Base-by-base conservation (phyloP, 306 rosid genomes). In the Malus sylvestris region DNA sequence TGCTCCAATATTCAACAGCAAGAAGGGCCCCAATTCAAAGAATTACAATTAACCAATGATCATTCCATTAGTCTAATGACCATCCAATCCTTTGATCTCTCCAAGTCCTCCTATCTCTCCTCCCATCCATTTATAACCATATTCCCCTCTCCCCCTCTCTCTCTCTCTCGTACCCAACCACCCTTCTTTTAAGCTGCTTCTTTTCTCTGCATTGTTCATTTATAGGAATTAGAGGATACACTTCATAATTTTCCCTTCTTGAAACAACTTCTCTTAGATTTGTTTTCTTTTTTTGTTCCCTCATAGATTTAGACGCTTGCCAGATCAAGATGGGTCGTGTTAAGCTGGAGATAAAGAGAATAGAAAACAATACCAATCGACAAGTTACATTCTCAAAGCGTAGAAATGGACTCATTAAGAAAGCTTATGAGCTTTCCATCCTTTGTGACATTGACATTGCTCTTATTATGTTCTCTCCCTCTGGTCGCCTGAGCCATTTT, bases 381-480 rank as follows among this genome's bases (percentile, higher is more conserved):
- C 97, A 92, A 82, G 97, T 92, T 12, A 92, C 97, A 32, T 92
- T 88, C 77, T 92, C 97, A 4, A 92, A 92, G 20, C 91, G 97
- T 35, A 84, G 96, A 86, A 92, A 92, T 88, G 93, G 97, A 25
- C 91, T 90, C 82, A 92, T 90, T 75, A 92, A 92, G 82, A 92
- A 92, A 83, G 96, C 97, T 8, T 92, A 92, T 4, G 97, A 92
- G 68, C 81, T 92, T 58, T 88, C 97, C 35, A 81, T 92, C 75
- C 87, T 92, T 0, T 92, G 97, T 32, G 97, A 92, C 82, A 90
- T 92, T 78, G 97, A 92, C 72, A 89, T 92, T 76, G 96, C 97
- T 13, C 93, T 92, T 13, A 87, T 92, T 67, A 88, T 92, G 91
- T 92, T 92, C 81, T 90, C 97, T 70, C 84, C 91, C 4, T 92